Evolutionary conservation across 495 filamentous ascomycete species (phyloP), one percentile per base, ranked within the genome.

Genomic region (Penicillium waksmanii): DNA sequence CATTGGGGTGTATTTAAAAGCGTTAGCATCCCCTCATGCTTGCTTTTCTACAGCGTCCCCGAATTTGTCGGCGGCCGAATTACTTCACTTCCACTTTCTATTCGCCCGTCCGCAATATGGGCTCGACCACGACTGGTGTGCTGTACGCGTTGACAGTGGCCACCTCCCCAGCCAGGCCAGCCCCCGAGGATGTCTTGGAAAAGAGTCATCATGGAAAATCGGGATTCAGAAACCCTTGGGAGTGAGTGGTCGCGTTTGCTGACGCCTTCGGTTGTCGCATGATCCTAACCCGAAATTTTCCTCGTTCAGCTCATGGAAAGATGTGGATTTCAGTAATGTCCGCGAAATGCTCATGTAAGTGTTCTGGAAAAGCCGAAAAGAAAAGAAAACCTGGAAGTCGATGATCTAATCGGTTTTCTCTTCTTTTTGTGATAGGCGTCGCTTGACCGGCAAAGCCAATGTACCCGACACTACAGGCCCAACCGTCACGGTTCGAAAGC

Each of bases 401-500:
- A n/a, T 40, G 23, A 13, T 23, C 23, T 19, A 27, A 21, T 53
- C 12, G 34, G 3, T 51, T 21, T 17, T 42, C 43, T 27, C n/a
- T 31, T 55, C 27, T 48, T n/a, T 23, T 52, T 10, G 15, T 62
- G 12, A n/a, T 48, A 89, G 84, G 70, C 80, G 88, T 38, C 74
- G 77, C 25, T 9, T 90, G 3, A 79, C 74, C 10, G 90, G 91
- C 18, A 75, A 81, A 56, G 70, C 72, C 35, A 87, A 89, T 52
- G 63, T 70, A 8, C 87, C 88, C 15, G 79, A 86, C 66, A 90
- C 83, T 11, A 87, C 80, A 3, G 84, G 83, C 17, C 88, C 84
- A 18, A 89, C 85, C 3, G 85, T 93, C 15, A 77, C 86, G 3
- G 85, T 93, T 19, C 82, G 80, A 56, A 83, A 82, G 57, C 92